Evolutionary conservation across 1,139 yeast species (phyloP).

Genomic region (Lodderomyces orthopsilosis): DNA sequence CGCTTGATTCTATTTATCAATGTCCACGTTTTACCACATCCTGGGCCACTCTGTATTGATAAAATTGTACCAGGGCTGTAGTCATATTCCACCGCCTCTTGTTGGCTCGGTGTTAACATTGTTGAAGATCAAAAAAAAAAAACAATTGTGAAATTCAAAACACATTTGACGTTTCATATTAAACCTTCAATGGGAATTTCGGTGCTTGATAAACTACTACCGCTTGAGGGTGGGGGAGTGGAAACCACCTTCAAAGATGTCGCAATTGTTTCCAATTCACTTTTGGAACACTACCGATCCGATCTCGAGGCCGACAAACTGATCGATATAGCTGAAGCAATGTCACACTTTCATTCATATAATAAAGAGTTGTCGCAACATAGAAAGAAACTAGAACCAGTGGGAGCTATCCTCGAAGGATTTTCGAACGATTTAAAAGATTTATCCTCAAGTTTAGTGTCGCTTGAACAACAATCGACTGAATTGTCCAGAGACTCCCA

Average conservation of each 20-base stretch:
- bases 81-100: constrained; percentile 7
- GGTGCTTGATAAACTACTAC: constrained; percentile 10
- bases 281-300: constrained; percentile 11
- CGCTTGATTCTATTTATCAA: constrained; percentile 53
- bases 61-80: constrained; percentile 28
- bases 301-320: constrained; percentile 3
- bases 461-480: constrained; percentile 52
- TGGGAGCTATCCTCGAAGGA: constrained; percentile 39
- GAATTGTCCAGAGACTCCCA: constrained; percentile 37
- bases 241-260: background rate
- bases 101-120: constrained; percentile 10
- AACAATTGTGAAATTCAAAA: background rate
- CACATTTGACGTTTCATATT: background rate
- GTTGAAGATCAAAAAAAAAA: constrained; percentile 1
- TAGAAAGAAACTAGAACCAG: constrained; percentile 34
- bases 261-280: constrained; percentile 4
- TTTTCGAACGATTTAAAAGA: constrained; percentile 59
- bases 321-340: constrained; percentile 4
- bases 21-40: constrained; percentile 73
- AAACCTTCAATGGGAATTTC: constrained; percentile 8
- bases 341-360: constrained; percentile 5
- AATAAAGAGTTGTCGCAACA: constrained; percentile 28
- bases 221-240: constrained; percentile 5
- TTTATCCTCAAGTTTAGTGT: constrained; percentile 58
- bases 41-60: constrained; percentile 66